Conservation (phyloP, 179 eudicot genomes). For the Vitellaria paradoxa region DNA sequence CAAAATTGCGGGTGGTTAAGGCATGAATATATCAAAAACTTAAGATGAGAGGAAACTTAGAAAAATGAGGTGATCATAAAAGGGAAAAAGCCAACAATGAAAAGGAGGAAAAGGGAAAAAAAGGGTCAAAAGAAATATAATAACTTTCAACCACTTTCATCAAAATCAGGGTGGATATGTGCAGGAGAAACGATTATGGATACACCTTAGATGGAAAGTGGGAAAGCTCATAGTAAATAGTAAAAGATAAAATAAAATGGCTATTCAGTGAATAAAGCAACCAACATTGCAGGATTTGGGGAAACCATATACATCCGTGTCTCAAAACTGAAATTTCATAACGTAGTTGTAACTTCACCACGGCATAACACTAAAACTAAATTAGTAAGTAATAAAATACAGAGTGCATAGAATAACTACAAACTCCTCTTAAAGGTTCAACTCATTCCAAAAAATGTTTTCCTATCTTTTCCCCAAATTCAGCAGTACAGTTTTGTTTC, state of each 20-base stretch:
- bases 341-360: no score
- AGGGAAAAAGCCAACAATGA: slow-evolving; percentile 7
- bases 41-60: slow-evolving; percentile 4
- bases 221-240: neutral
- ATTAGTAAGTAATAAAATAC: no score
- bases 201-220: neutral
- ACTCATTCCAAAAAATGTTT: no score
- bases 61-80: neutral
- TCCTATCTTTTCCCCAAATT: no score
- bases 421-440: no score
- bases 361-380: no score
- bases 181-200: neutral
- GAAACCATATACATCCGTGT: no score
- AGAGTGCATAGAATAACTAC: no score
- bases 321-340: no score
- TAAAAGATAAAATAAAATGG: neutral
- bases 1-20: slow-evolving; percentile 7
- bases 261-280: no score
- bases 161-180: neutral
- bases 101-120: slow-evolving; percentile 6
- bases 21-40: slow-evolving; percentile 10
- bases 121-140: slow-evolving; percentile 18
- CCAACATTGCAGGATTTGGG: no score
- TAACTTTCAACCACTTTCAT: slow-evolving; percentile 1
- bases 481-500: no score